Evolutionary conservation across 345 rosid genomes (phyloP).

Genomic region (Cardamine resedifolia): DNA sequence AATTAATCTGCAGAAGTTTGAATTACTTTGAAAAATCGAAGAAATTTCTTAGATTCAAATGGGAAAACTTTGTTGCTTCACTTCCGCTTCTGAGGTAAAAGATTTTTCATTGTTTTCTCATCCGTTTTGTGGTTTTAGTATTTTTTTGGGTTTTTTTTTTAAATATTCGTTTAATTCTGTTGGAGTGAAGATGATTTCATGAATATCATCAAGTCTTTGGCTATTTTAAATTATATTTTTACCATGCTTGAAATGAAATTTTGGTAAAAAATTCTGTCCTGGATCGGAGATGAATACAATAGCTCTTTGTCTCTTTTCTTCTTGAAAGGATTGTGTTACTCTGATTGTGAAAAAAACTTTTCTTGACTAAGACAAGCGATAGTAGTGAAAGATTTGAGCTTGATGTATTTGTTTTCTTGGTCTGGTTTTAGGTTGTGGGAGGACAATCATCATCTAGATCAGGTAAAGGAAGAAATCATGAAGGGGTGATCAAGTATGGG

Average conservation of each 20-base stretch:
- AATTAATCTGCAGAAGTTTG: not conserved
- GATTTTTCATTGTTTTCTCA: not conserved
- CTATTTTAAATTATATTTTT: not conserved
- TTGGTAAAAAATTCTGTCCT: not conserved
- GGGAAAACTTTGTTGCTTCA: conserved; percentile 41
- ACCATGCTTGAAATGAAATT: not conserved
- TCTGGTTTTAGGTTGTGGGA: conserved; percentile 46
- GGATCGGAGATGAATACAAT: not conserved
- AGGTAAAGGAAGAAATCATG: conserved; percentile 66
- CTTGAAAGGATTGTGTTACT: not conserved
- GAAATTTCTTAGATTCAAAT: conserved; percentile 27
- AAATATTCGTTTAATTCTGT: not conserved
- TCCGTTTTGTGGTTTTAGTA: not conserved
- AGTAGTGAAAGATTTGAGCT: conserved; percentile 11
- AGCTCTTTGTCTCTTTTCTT: not conserved
- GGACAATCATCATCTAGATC: conserved; percentile 56
- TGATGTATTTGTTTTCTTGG: not conserved
- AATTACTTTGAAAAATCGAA: not conserved
- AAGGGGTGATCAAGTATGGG: conserved; percentile 57
- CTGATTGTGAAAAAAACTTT: not conserved
- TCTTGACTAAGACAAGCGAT: not conserved
- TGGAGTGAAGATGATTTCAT: not conserved
- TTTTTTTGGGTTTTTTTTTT: not conserved
- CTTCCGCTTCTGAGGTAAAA: conserved; percentile 38
- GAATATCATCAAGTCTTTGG: not conserved